Evolutionary conservation across 306 rosid species (phyloP).

Genomic region (Trifolium subterraneum): DNA sequence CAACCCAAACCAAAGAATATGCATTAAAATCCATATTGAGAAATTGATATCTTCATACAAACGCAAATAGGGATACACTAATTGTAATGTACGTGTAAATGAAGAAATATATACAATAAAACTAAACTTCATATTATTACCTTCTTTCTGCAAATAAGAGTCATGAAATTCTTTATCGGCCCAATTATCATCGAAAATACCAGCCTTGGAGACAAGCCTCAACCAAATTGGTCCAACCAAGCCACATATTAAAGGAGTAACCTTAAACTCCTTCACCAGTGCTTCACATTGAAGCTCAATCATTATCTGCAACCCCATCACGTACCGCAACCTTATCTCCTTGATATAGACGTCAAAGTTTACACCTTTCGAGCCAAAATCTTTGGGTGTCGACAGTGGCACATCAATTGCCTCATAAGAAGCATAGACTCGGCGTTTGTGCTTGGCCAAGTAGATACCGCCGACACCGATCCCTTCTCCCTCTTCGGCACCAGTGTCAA

Average conservation of each 20-base stretch:
- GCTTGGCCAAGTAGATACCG: conserved; percentile 59
- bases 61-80: not conserved
- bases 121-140: conserved; percentile 40
- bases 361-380: conserved; percentile 49
- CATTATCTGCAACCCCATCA: conserved; percentile 84
- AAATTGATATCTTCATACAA: conserved; percentile 9
- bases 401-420: conserved; percentile 38
- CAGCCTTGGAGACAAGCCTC: conserved; percentile 68
- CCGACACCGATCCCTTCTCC: conserved; percentile 44
- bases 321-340: conserved; percentile 70
- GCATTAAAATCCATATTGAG: too few species aligned
- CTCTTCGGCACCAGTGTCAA: conserved; percentile 57
- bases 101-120: conserved; percentile 3
- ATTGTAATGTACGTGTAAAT: conserved; percentile 11
- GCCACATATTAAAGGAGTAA: conserved; percentile 79
- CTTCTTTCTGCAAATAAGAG: conserved; percentile 63
- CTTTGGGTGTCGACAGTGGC: conserved; percentile 42
- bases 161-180: conserved; percentile 53
- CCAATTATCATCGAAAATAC: conserved; percentile 70
- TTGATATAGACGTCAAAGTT: conserved; percentile 59
- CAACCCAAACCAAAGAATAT: too few species aligned
- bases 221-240: conserved; percentile 79
- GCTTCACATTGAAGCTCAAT: conserved; percentile 81
- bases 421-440: conserved; percentile 47
- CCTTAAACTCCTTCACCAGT: conserved; percentile 76